phyloP scores from a whole-genome alignment of 352 stramenopile genomes.

The Pythium sp. region DNA sequence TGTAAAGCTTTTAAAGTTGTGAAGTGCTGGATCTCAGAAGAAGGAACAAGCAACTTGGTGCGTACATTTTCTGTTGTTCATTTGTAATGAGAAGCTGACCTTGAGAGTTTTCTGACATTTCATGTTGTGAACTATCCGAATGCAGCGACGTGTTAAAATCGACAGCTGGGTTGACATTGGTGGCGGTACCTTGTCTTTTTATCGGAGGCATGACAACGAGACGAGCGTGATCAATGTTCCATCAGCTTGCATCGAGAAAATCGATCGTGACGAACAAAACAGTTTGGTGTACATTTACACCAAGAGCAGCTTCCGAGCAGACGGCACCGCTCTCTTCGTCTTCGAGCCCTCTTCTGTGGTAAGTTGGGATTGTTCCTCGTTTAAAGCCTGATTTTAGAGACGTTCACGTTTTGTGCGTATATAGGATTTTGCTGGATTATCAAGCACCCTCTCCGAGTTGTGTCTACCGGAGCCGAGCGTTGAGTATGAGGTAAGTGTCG shows the following conservation, averaged over 20 bases:
- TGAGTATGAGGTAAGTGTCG: conserved; percentile 5
- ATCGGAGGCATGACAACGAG: conserved; percentile 35
- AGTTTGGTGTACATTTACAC: conserved; percentile 22
- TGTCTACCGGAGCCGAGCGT: neutral
- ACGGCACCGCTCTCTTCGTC: conserved; percentile 18
- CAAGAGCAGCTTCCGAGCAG: conserved; percentile 10
- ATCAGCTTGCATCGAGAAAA: conserved; percentile 37
- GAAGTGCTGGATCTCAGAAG: conserved; percentile 33
- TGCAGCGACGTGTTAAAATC: conserved; percentile 35
- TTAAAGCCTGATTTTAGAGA: neutral
- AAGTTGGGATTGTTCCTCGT: neutral
- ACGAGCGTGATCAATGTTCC: conserved; percentile 57
- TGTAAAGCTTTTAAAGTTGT: conserved; percentile 26
- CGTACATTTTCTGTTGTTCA: neutral
- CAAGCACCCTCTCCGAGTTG: neutral
- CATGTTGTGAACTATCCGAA: neutral
- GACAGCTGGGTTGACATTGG: conserved; percentile 60
- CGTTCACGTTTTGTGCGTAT: neutral
- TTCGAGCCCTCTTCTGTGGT: conserved; percentile 10
- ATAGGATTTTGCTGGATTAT: conserved; percentile 4
- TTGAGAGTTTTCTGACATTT: neutral
- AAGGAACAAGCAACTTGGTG: conserved; percentile 24
- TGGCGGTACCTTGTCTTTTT: conserved; percentile 42
- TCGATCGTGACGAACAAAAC: conserved; percentile 34
- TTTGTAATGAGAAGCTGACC: neutral